Percentiles rank a stretch among this genome's conserved stretches.
Evolutionary conservation across 2,329 filamentous ascomycete species (phyloP).

Genomic region (Coniella lustricola): DNA sequence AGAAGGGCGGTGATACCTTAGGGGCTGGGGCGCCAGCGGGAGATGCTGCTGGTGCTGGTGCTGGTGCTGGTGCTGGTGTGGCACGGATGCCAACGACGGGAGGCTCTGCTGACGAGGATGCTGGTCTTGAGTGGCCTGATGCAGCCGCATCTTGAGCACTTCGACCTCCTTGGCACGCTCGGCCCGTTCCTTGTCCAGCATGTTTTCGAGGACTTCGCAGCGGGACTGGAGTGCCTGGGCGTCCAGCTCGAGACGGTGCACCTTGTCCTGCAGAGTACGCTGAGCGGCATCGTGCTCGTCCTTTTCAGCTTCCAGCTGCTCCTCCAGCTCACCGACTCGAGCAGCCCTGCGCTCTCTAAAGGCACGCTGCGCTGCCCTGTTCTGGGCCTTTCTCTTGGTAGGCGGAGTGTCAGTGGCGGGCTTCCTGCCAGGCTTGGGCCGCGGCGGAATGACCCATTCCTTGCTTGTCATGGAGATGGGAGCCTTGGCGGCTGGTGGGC

Average conservation of each 20-base stretch:
- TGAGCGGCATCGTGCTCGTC: slow-evolving; percentile 51
- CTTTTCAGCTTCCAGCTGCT: slow-evolving; percentile 56
- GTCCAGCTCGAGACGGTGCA: slow-evolving; percentile 55
- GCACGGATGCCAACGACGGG: slow-evolving; percentile 13
- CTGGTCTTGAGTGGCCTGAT: slow-evolving; percentile 12
- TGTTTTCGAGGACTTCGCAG: slow-evolving; percentile 56
- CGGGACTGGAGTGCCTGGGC: slow-evolving; percentile 57
- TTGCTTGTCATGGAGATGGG: slow-evolving; percentile 63
- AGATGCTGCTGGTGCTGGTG: neutral
- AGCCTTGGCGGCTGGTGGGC: slow-evolving; percentile 33
- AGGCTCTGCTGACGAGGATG: slow-evolving; percentile 14
- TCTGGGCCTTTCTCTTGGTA: slow-evolving; percentile 91
- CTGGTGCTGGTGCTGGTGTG: neutral
- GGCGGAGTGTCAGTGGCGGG: slow-evolving; percentile 87
- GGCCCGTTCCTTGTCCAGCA: slow-evolving; percentile 52
- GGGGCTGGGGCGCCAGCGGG: slow-evolving; percentile 12
- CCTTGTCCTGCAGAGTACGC: slow-evolving; percentile 49
- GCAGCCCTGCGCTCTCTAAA: slow-evolving; percentile 84
- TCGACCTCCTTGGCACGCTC: slow-evolving; percentile 29
- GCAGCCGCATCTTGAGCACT: slow-evolving; percentile 8
- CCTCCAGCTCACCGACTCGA: slow-evolving; percentile 69
- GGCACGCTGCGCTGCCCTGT: slow-evolving; percentile 81
- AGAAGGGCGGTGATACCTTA: slow-evolving; percentile 15
- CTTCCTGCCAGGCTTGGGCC: slow-evolving; percentile 87
- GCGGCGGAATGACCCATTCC: slow-evolving; percentile 79